Evolutionary conservation across 768 basidiomycete species (phyloP).

Genomic region (Russula virescens): DNA sequence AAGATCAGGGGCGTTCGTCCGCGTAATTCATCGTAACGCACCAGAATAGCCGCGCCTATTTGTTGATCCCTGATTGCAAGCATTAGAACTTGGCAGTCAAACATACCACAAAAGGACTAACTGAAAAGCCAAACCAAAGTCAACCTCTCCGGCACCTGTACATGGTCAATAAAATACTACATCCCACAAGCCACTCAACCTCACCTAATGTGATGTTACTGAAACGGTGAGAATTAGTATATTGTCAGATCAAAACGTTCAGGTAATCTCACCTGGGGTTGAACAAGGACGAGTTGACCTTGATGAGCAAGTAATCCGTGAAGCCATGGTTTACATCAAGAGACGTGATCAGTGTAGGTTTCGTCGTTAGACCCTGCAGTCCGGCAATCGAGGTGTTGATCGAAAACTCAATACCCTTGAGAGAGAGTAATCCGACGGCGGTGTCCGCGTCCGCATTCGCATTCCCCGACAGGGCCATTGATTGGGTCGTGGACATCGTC

Average conservation of each 20-base stretch:
- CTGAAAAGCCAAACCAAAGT: conserved; percentile 55
- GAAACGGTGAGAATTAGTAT: not conserved
- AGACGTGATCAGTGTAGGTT: conserved; percentile 49
- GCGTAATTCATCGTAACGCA: conserved; percentile 26
- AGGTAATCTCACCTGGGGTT: conserved; percentile 50
- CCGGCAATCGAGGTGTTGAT: conserved; percentile 56
- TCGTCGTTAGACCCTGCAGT: conserved; percentile 55
- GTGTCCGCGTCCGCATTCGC: conserved; percentile 52
- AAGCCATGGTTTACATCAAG: conserved; percentile 67
- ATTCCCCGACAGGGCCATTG: conserved; percentile 47
- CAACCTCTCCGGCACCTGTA: conserved; percentile 54
- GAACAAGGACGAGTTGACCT: conserved; percentile 50
- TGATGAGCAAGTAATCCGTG: conserved; percentile 62
- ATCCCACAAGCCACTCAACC: not conserved
- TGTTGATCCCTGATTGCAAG: conserved; percentile 31
- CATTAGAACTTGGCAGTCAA: not conserved
- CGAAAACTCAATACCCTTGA: conserved; percentile 52
- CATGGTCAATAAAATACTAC: conserved; percentile 29
- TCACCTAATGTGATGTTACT: conserved; percentile 38
- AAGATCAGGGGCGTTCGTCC: not conserved
- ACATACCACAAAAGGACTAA: conserved; percentile 28
- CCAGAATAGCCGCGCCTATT: conserved; percentile 59
- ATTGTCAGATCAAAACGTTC: not conserved
- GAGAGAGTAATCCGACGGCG: conserved; percentile 55
- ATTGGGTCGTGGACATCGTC: conserved; percentile 42